Evolutionary conservation across 2,329 filamentous ascomycete species (phyloP), one percentile per base, ranked within the genome.

Genomic region (Septoria petroselini): DNA sequence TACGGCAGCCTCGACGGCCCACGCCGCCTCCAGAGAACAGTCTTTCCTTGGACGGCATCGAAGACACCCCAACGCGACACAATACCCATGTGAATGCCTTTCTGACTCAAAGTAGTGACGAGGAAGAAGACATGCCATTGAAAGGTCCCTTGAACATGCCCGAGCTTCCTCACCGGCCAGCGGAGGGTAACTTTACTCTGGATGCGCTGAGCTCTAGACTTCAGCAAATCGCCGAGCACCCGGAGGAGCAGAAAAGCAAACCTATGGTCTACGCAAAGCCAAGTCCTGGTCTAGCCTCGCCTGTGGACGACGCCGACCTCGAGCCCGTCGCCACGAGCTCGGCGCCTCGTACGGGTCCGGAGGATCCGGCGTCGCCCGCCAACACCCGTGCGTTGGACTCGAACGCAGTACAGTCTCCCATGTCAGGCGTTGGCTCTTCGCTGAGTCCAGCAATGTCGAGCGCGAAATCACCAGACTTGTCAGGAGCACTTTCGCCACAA

Each of bases 111-210:
- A 58, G 53, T 37, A 60, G 59, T 23, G 60, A 61, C 33, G 57
- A 61, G 9, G 65, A 67, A 6, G 65, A 67, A 23, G 67, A 68
- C 34, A 44, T 52, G 3, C 54, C 53, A 1, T 42, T 69, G n/a
- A 67, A 54, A 19, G 67, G 67, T 4, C 66, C 67, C 21, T 39
- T 69, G 38, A 63, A 64, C 42, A 62, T 69, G 60, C 67, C 67
- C 1, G 65, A 67, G 38, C 55, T 69, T 25, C 67, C 67, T 1
- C 57, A 63, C 41, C 48, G 58, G 17, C 65, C 67, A 1, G 57
- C 61, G n/a, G 61, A 61, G 15, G 58, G 57, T 12, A 68, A 68
- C 52, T 68, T 69, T 53, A 68, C 66, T 2, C 50, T 68, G 29
- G 66, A 69, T 21, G 61, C 61, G 30, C 54, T 69, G 18, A 57